Evolutionary conservation across 2,329 filamentous ascomycete genomes (phyloP), one percentile per base, ranked within the genome.

Genomic region (Penicillium sp.): DNA sequence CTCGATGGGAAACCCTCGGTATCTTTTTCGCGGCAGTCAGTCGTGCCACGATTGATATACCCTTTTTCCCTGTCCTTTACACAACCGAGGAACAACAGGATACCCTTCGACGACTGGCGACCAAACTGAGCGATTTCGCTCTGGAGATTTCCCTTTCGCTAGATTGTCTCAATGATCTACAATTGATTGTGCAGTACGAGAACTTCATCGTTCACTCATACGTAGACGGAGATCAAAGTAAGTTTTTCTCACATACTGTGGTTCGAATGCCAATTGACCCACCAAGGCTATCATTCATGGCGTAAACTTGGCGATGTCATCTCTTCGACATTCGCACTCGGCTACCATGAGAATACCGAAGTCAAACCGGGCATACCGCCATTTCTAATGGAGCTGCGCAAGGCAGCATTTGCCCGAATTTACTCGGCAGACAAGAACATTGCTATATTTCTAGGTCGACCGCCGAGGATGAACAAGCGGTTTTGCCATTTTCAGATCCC

Each of bases 371-470:
- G 56, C 1, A 59, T 63, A 3, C 70, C 75, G 2, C 42, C 49
- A 0, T 78, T 76, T n/a, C 52, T 79, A 0, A 59, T 62, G 4
- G 65, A 75, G 17, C 52, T 79, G 3, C 67, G 76, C 6, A 68
- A 71, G 46, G 61, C 66, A 1, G 68, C 69, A 0, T 77, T 78
- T 52, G 73, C 72, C 2, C 64, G 72, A 2, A 68, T 71, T 3
- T 80, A 77, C 54, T 74, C 75, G 0, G 72, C 72, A 0, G 78
- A 80, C 55, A 80, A 78, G 54, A 78, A 75, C 18, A 63, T 79
- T 7, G 72, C 75, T 0, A 73, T 79, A 3, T 80, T 80, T 40
- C 68, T 80, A 12, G 77, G 78, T 5, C 70, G 78, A 1, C 77
- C 78, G 1, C 75, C 76, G 2, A 68, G 77, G 3, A 73, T 80